Conservation (phyloP, 78 protist genomes). For the Protostelium mycophagum region DNA sequence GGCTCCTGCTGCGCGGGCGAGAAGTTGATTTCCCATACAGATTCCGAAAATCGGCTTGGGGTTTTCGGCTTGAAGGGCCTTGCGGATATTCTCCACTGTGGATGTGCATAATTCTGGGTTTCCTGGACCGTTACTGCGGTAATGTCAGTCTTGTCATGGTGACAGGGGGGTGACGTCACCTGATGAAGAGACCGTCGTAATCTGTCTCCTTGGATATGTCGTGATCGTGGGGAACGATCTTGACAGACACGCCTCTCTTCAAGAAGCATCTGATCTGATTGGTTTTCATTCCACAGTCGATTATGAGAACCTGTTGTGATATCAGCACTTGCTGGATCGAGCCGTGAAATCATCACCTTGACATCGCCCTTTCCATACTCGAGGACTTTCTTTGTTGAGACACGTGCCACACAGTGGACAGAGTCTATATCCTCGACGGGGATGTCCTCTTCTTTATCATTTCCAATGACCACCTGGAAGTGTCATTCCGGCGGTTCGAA, state of each 20-base stretch:
- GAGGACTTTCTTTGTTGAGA: slow-evolving; percentile 38
- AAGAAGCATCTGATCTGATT: slow-evolving; percentile 85
- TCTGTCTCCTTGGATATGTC: slow-evolving; percentile 59
- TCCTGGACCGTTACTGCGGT: slow-evolving; percentile 91
- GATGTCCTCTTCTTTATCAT: slow-evolving; percentile 69
- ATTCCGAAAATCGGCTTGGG: slow-evolving; percentile 82
- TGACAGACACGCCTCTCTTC: slow-evolving; percentile 78
- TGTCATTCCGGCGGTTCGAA: neutral
- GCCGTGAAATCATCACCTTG: slow-evolving; percentile 14
- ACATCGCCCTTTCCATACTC: slow-evolving; percentile 14
- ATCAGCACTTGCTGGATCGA: neutral
- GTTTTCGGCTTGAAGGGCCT: slow-evolving; percentile 34
- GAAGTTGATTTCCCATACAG: slow-evolving; percentile 94
- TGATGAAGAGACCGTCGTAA: slow-evolving; percentile 88
- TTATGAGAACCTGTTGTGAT: slow-evolving; percentile 68
- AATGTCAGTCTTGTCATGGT: neutral
- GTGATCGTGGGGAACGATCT: slow-evolving; percentile 93
- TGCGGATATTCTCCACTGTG: slow-evolving; percentile 67
- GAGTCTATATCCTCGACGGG: slow-evolving; percentile 60
- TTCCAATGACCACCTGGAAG: neutral
- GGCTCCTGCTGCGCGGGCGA: slow-evolving; percentile 92
- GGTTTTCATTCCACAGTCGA: slow-evolving; percentile 93
- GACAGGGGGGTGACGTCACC: neutral
- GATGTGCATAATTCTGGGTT: slow-evolving; percentile 70
- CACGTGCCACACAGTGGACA: slow-evolving; percentile 49